Conservation (phyloP, 2,329 filamentous ascomycete species). For the Ceratocystis variospora region DNA sequence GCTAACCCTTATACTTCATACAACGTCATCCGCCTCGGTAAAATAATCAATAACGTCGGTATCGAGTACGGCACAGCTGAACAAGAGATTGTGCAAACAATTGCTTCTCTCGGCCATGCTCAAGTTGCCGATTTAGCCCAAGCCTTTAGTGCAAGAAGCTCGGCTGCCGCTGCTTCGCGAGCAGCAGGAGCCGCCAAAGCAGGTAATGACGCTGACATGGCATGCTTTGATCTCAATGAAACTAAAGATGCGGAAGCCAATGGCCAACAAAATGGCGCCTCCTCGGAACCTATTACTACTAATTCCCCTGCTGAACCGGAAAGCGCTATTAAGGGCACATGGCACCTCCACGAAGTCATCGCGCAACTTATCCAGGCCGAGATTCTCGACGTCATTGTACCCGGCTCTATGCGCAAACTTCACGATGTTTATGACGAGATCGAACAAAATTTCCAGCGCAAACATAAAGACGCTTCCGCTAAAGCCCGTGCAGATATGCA, state of each 20-base stretch:
- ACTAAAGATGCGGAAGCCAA: constrained; percentile 24
- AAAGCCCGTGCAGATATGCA: constrained; percentile 54
- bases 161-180: constrained; percentile 17
- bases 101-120: constrained; percentile 66
- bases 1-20: constrained; percentile 71
- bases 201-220: constrained; percentile 21
- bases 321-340: constrained; percentile 32
- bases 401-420: constrained; percentile 44
- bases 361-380: constrained; percentile 48
- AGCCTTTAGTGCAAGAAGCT: constrained; percentile 36
- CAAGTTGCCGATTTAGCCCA: constrained; percentile 56
- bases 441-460: constrained; percentile 47
- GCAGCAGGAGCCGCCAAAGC: constrained; percentile 23
- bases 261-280: constrained; percentile 22
- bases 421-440: constrained; percentile 48
- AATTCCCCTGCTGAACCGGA: background rate
- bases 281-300: constrained; percentile 14
- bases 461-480: constrained; percentile 31
- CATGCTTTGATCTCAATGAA: constrained; percentile 12
- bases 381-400: constrained; percentile 50
- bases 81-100: constrained; percentile 56
- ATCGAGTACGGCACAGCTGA: constrained; percentile 61
- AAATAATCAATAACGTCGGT: constrained; percentile 64
- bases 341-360: constrained; percentile 37
- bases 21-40: constrained; percentile 65